Base-by-base conservation (phyloP, 306 rosid species). In the Clitoria ternatea region DNA sequence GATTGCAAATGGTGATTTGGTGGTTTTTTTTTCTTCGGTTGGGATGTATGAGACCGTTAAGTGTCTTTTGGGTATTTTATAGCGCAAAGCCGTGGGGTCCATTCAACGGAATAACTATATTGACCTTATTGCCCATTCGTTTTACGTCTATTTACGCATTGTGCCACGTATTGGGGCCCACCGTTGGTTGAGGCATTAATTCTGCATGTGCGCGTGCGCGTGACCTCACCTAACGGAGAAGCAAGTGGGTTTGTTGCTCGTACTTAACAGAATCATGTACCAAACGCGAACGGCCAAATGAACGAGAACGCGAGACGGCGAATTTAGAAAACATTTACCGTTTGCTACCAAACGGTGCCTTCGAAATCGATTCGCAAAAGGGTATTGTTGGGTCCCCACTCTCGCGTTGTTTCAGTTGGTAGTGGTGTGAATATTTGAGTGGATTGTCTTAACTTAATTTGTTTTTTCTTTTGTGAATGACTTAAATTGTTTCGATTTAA, bases 151-250 rank as follows among this genome's bases (percentile, higher is more conserved):
- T 70, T 90, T 73, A 80, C 84, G 5, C 14, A 17, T 29, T 3
- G 18, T 71, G 79, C 83, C 88, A 82, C 66, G 4, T 0, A 2
- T 1, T 78, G 81, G 89, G 86, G 5, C 89, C 88, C 84, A 50
- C 49, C 35, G 77, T 35, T 77, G 56, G 86, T 88, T 85, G 79
- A 82, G 84, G 85, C 86, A 82, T 84, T 84, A 75, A 76, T 71
- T 76, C 76, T 74, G 83, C 92, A 73, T 56, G 79, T 73, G 82
- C 77, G 29, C 43, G 61, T 5, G n/a, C n/a, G n/a, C n/a, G n/a
- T n/a, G n/a, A n/a, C n/a, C n/a, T n/a, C n/a, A n/a, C 66, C 53
- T 73, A 11, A 13, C 6, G 7, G 29, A 9, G 42, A 69, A 53
- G 18, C 9, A 26, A 12, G 20, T 20, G 83, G 86, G 79, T 40